Evolutionary conservation across 2,329 filamentous ascomycete genomes (phyloP), one percentile per base, ranked within the genome.

Genomic region (Alternaria gansuensis): DNA sequence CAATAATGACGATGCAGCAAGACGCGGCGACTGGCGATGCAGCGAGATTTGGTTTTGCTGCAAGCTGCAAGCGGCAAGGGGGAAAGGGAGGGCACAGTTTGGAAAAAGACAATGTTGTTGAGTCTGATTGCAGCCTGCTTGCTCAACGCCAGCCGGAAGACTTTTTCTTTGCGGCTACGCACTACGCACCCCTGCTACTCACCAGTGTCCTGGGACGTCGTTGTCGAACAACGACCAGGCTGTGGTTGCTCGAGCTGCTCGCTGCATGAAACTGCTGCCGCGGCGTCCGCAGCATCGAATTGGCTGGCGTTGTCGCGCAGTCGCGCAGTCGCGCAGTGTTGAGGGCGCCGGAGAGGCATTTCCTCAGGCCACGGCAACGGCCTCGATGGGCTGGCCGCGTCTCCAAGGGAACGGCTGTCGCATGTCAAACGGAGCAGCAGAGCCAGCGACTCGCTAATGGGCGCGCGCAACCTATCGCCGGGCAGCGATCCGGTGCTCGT

Each of bases 161-260:
- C 17, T 45, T 53, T 45, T 17, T 17, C 17, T 26, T 45, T 53
- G 39, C 51, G 28, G 50, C 39, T 39, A 51, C 48, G 8, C 14
- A 39, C 49, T 39, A 51, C 48, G 8, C 14, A 39, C 49, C 49
- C 49, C 49, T 51, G 51, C 17, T 39, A 39, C 51, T 46, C 33
- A 26, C 37, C 26, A 51, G 23, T 41, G 49, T 41, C 49, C 17
- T 40, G 28, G 44, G 33, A 46, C 44, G 44, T 50, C 36, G 50
- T 33, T 28, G 55, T 37, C 56, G 39, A 43, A 70, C 63, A 66
- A 62, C 54, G 64, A 63, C 56, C 49, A 57, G 64, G 56, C 59
- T 62, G 64, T 68, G 65, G 64, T 63, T 68, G 68, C 64, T 64
- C 57, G 41, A 54, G 54, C 49, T 61, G 63, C 62, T 61, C 46